Evolutionary conservation across 768 basidiomycete species (phyloP), one percentile per base, ranked within the genome.

Genomic region (Amanita muscaria): DNA sequence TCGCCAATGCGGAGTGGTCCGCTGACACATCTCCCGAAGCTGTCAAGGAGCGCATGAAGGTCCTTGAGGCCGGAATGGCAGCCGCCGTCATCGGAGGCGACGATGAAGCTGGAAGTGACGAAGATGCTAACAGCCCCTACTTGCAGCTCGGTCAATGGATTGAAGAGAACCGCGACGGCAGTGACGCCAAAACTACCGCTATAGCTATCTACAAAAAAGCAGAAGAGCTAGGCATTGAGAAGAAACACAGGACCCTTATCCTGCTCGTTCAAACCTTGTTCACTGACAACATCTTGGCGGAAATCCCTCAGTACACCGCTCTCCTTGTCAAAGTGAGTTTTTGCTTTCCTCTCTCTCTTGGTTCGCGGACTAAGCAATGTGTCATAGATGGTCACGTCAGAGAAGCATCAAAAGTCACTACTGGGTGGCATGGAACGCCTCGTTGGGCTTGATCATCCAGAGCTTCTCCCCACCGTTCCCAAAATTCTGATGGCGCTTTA

Each of bases 401-500:
- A 98, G 70, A 97, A 92, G 63, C 88, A 94, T 56, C 90, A 96
- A 63, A 99, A 98, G 64, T 72, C 92, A 0, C 68, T 99, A 23
- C 73, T 98, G 5, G 96, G 96, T 21, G 96, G 96, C 42, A 67
- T 98, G 39, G 96, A 99, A 60, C 85, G 88, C 14, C 70, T 77
- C 40, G 78, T 87, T 40, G 94, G 89, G 39, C 64, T 89, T 46
- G 62, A 74, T 15, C 64, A 88, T 52, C 85, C 88, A 5, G 80
- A 85, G 12, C 69, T 90, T 31, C 64, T 87, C 40, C 63, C 80
- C 3, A 55, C 70, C 4, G 78, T 96, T 9, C 91, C 93, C 14
- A 94, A 94, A 63, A 80, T 96, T 52, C 73, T 99, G 49, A 97
- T 98, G 93, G 77, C 64, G 10, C 76, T 96, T 55, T 99, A 97